phyloP scores from a whole-genome alignment of 345 rosid species.

The Draba incana region DNA sequence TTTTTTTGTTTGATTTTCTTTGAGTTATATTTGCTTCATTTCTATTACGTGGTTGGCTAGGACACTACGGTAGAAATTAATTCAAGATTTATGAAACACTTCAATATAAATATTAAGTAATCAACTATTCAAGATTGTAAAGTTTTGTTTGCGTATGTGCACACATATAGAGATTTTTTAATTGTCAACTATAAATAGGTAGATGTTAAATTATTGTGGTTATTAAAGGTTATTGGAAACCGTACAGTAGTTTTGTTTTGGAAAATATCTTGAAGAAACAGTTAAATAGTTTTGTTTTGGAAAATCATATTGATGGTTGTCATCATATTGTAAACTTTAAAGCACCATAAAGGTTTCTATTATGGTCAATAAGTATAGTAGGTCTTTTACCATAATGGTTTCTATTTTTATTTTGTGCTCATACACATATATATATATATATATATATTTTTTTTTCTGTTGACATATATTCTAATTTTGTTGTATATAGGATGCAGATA shows the following conservation, averaged over 20 bases:
- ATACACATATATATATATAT: background rate
- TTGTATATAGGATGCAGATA: conserved; percentile 68
- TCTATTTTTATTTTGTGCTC: background rate
- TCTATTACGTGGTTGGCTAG: conserved; percentile 15
- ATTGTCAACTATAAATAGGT: background rate
- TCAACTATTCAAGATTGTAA: conserved; percentile 21
- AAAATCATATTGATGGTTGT: background rate
- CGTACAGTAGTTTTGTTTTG: background rate
- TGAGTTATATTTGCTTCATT: background rate
- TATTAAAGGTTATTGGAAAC: too few species aligned
- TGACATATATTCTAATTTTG: background rate
- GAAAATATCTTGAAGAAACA: too few species aligned
- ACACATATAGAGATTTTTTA: background rate
- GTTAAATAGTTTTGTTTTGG: background rate
- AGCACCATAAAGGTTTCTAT: background rate
- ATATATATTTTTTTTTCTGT: too few species aligned
- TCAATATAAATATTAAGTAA: background rate
- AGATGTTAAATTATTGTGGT: background rate
- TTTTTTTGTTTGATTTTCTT: background rate
- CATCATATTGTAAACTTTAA: background rate
- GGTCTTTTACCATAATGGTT: background rate
- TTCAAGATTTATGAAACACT: conserved; percentile 3
- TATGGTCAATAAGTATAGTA: background rate
- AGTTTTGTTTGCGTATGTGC: conserved; percentile 7
- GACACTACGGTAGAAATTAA: background rate